A percentile compares a stretch with the other conserved stretches of the same genome.
Evolutionary conservation across 2,329 filamentous ascomycete genomes (phyloP).

Genomic region (Golovinomyces cichoracearum): DNA sequence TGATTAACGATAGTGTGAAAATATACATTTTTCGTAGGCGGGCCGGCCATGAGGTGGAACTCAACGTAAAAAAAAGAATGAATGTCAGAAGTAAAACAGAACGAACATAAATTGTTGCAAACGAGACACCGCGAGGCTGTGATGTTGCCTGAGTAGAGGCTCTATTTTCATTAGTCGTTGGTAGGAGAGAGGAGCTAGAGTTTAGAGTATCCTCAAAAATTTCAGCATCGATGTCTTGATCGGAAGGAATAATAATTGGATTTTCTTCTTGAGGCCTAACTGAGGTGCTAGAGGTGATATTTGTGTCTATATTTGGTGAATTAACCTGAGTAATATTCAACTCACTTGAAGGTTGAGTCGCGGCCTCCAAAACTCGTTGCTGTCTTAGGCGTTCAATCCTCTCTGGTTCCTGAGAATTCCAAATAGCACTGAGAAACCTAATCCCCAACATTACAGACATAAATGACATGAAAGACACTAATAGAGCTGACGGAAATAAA

Average conservation of each 20-base stretch:
- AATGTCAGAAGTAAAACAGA: constrained; percentile 29
- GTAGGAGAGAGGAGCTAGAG: constrained; percentile 8
- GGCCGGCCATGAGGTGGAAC: constrained; percentile 34
- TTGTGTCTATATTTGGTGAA: constrained; percentile 3
- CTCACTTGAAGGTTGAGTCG: constrained; percentile 10
- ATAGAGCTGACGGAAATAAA: constrained; percentile 30
- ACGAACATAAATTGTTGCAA: constrained; percentile 30
- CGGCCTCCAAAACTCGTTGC: constrained; percentile 9
- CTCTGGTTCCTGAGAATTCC: constrained; percentile 34
- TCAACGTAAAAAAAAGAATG: constrained; percentile 31
- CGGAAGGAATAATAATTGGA: constrained; percentile 34
- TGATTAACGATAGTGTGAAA: constrained; percentile 41
- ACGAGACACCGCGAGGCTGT: constrained; percentile 7
- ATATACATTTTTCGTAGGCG: constrained; percentile 28
- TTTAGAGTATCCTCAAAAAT: constrained; percentile 21
- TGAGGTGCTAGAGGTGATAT: background rate
- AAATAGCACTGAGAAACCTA: constrained; percentile 32
- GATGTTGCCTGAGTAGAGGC: constrained; percentile 10
- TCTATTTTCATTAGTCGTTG: constrained; percentile 10
- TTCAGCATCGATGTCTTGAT: constrained; percentile 37
- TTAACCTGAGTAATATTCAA: constrained; percentile 10
- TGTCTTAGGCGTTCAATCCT: constrained; percentile 17
- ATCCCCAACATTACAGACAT: constrained; percentile 31
- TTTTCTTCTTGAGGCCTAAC: constrained; percentile 3
- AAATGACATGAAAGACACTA: constrained; percentile 26